These are phyloP conservation scores for Gnetum montanum DNA, from an alignment of 75 land plant species.

Conservation along the genomic window DNA sequence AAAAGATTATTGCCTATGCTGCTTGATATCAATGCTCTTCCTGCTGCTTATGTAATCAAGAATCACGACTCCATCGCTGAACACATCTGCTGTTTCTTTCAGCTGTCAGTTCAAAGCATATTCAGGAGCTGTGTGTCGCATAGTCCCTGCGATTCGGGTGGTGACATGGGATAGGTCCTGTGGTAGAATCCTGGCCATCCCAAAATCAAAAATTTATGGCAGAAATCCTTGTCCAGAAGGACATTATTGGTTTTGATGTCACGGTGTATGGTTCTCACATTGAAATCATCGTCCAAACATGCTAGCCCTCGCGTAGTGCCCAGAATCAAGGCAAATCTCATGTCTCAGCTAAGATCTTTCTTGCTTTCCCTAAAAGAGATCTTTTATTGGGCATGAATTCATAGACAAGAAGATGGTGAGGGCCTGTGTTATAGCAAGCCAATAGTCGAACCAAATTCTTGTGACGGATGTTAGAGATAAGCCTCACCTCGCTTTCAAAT, in stretches of 20 bases:
- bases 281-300: conserved; percentile 25
- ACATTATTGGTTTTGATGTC: conserved; percentile 36
- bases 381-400: conserved; percentile 12
- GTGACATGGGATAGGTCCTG: conserved; percentile 5
- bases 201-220: conserved; percentile 15
- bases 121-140: neutral
- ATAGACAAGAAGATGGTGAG: conserved; percentile 8
- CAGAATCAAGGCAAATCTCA: conserved; percentile 8
- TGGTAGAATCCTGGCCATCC: conserved; percentile 14
- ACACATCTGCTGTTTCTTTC: conserved; percentile 23
- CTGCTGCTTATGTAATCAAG: conserved; percentile 21
- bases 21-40: conserved; percentile 1
- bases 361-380: neutral
- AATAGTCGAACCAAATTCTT: conserved; percentile 9
- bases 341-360: neutral
- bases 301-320: conserved; percentile 30
- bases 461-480: conserved; percentile 11
- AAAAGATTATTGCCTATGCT: no score
- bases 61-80: conserved; percentile 17
- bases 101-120: neutral
- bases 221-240: conserved; percentile 6
- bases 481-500: conserved; percentile 10
- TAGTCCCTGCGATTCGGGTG: neutral
- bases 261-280: conserved; percentile 27
- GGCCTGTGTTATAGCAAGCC: conserved; percentile 6